Evolutionary conservation across 2,329 filamentous ascomycete genomes (phyloP).

Genomic region (Dactylellina parvicollis): DNA sequence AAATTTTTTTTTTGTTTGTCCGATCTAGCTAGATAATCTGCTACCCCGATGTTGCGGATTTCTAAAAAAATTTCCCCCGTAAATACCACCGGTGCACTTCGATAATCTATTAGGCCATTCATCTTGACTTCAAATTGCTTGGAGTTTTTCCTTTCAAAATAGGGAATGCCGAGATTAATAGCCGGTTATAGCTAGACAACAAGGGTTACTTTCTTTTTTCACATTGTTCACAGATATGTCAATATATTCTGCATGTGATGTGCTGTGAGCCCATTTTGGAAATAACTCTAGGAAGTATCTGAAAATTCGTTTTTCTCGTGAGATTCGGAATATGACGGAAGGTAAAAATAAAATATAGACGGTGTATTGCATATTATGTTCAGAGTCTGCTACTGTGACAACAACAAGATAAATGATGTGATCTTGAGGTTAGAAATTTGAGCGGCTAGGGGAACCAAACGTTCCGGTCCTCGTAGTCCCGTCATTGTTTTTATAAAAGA

Average conservation of each 20-base stretch:
- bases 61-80: too few species aligned
- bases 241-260: neutral
- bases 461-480: neutral
- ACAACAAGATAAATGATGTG: neutral
- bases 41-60: too few species aligned
- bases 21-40: too few species aligned
- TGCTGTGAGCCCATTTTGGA: neutral
- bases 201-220: too few species aligned
- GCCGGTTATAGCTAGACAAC: too few species aligned
- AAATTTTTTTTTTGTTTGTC: too few species aligned
- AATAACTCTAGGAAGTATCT: neutral
- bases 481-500: neutral
- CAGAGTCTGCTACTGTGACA: neutral
- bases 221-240: too few species aligned
- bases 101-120: too few species aligned
- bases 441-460: constrained; percentile 43
- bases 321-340: constrained; percentile 5
- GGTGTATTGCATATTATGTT: neutral
- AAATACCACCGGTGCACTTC: too few species aligned
- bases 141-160: too few species aligned
- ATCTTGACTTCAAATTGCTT: too few species aligned
- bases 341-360: neutral
- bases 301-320: constrained; percentile 8
- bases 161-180: too few species aligned
- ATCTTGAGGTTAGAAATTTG: constrained; percentile 31